These are phyloP conservation scores for Clavariopsis aquatica DNA, from an alignment of 495 filamentous ascomycete genomes.

Conservation along the genomic window DNA sequence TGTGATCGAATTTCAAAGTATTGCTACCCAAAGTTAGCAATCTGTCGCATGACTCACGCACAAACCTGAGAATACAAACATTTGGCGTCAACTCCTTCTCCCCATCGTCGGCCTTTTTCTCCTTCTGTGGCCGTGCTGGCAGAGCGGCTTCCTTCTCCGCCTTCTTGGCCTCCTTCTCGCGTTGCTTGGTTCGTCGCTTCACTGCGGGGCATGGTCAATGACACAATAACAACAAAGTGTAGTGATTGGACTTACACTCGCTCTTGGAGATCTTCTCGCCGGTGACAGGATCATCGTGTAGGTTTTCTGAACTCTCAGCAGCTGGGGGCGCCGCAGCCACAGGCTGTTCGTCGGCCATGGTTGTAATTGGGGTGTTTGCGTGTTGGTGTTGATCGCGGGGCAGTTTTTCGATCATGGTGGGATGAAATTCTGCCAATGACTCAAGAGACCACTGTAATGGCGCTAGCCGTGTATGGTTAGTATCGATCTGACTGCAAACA, in stretches of 20 bases:
- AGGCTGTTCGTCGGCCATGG: slow-evolving; percentile 28
- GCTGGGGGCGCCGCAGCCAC: slow-evolving; percentile 2
- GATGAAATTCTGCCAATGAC: slow-evolving; percentile 1
- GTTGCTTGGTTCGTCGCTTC: slow-evolving; percentile 93
- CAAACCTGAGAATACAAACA: slow-evolving; percentile 52
- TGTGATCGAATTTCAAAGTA: slow-evolving; percentile 96
- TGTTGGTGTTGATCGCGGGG: slow-evolving; percentile 15
- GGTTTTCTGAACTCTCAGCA: slow-evolving; percentile 31
- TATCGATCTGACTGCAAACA: background rate
- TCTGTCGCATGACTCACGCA: background rate
- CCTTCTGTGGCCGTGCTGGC: slow-evolving; percentile 66
- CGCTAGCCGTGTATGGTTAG: background rate
- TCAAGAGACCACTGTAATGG: background rate
- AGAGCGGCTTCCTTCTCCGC: slow-evolving; percentile 71
- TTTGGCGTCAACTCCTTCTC: slow-evolving; percentile 88
- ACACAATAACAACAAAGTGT: background rate
- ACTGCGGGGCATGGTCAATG: slow-evolving; percentile 34
- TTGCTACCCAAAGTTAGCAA: slow-evolving; percentile 60
- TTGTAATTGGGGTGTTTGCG: slow-evolving; percentile 9
- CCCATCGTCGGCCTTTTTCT: slow-evolving; percentile 61
- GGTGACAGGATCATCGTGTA: slow-evolving; percentile 45
- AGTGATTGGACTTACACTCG: slow-evolving; percentile 37
- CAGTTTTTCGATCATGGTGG: background rate
- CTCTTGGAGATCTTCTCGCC: slow-evolving; percentile 49
- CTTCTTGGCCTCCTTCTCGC: slow-evolving; percentile 83